Percentiles rank a stretch among this genome's conserved stretches.
phyloP scores from a whole-genome alignment of 2,329 filamentous ascomycete genomes.

The Hymenoscyphus albidus region DNA sequence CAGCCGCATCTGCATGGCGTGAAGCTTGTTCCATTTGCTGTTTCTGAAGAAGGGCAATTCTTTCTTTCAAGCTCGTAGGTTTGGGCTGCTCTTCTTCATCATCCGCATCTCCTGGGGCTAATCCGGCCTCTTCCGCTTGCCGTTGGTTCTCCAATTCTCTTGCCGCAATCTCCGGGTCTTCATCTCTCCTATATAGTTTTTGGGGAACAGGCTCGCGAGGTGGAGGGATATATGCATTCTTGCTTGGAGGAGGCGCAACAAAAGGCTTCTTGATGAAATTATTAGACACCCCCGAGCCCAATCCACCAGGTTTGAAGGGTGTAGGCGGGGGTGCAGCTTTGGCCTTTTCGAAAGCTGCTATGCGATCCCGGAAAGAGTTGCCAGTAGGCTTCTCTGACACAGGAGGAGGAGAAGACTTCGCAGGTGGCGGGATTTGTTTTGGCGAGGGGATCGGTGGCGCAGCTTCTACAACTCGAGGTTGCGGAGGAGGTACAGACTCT shows the following conservation, averaged over 20 bases:
- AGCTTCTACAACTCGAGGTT: constrained; percentile 32
- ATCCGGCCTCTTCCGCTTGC: constrained; percentile 64
- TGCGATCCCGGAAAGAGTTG: constrained; percentile 88
- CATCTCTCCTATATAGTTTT: constrained; percentile 80
- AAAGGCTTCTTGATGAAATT: constrained; percentile 95
- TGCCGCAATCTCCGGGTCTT: constrained; percentile 71
- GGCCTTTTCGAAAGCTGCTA: constrained; percentile 93
- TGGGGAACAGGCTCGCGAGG: constrained; percentile 65
- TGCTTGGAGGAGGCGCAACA: constrained; percentile 88
- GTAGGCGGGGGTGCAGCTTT: constrained; percentile 80
- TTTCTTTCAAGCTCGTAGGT: constrained; percentile 87
- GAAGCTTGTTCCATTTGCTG: constrained; percentile 88
- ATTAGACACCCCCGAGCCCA: constrained; percentile 53
- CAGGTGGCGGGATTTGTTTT: constrained; percentile 29
- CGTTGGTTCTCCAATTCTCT: constrained; percentile 63
- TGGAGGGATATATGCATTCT: constrained; percentile 83
- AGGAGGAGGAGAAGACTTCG: constrained; percentile 57
- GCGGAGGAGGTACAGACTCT: constrained; percentile 38
- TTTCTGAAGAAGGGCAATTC: constrained; percentile 89
- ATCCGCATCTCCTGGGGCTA: constrained; percentile 45
- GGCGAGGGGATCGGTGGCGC: constrained; percentile 34
- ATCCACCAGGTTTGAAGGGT: constrained; percentile 78
- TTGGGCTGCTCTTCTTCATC: constrained; percentile 79
- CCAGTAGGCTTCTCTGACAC: constrained; percentile 67
- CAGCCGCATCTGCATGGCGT: constrained; percentile 70